Evolutionary conservation across 352 stramenopile genomes (phyloP).

Genomic region (Pythium volutum): DNA sequence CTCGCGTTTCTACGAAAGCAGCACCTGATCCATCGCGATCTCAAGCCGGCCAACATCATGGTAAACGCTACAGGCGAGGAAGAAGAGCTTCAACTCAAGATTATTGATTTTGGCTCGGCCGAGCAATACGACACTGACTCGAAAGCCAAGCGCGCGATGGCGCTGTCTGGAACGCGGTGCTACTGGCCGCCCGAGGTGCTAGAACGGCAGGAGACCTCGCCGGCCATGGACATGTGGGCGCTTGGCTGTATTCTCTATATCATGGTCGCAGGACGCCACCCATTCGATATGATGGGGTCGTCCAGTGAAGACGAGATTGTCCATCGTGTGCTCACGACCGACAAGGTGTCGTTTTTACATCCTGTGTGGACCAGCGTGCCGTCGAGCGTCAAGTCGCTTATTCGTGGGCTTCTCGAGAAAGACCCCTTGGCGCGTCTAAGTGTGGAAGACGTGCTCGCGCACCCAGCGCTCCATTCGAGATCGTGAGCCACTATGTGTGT

Average conservation of each 20-base stretch:
- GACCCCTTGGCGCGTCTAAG: constrained; percentile 48
- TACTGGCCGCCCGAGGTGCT: constrained; percentile 87
- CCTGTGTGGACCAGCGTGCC: constrained; percentile 54
- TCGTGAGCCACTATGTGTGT: neutral
- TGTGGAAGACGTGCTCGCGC: constrained; percentile 48
- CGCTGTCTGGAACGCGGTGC: constrained; percentile 73
- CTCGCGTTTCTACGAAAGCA: constrained; percentile 61
- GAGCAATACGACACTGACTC: constrained; percentile 17
- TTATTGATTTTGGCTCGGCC: constrained; percentile 89
- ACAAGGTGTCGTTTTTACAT: constrained; percentile 54
- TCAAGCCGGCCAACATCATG: constrained; percentile 91
- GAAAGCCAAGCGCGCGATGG: constrained; percentile 15
- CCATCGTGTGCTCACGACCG: constrained; percentile 32
- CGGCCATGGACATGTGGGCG: constrained; percentile 88
- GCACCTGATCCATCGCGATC: constrained; percentile 76
- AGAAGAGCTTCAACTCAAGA: constrained; percentile 54
- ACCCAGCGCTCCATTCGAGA: constrained; percentile 23
- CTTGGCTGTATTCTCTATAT: constrained; percentile 89
- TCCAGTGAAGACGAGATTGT: constrained; percentile 78
- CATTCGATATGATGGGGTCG: constrained; percentile 82
- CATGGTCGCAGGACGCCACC: constrained; percentile 77
- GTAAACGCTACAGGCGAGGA: constrained; percentile 15
- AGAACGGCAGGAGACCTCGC: constrained; percentile 41
- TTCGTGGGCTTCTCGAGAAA: constrained; percentile 70
- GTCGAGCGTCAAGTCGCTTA: constrained; percentile 54